These are phyloP conservation scores for Trapa bicornis DNA, from an alignment of 345 rosid species.

Conservation along the genomic window DNA sequence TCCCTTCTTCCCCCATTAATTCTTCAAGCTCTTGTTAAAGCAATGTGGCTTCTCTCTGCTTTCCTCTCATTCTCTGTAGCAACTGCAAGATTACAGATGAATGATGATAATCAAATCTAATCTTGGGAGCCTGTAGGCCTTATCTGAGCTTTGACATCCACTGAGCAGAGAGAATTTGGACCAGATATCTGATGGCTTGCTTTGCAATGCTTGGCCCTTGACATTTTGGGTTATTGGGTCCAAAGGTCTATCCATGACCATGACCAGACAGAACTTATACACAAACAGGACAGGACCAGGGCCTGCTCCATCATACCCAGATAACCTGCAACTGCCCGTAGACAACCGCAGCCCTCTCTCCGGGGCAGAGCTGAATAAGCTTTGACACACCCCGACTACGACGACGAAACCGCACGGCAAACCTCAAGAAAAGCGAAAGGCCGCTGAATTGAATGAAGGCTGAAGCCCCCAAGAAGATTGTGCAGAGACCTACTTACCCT, in stretches of 20 bases:
- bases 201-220: neutral
- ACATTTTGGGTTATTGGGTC: neutral
- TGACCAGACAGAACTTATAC: neutral
- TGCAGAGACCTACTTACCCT: neutral
- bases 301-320: too few species aligned
- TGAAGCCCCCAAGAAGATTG: neutral
- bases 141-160: neutral
- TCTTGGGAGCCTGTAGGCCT: neutral
- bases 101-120: neutral
- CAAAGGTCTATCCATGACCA: neutral
- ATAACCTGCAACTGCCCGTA: neutral
- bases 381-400: neutral
- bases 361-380: neutral
- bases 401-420: neutral
- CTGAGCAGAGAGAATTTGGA: neutral
- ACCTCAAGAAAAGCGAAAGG: neutral
- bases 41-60: neutral
- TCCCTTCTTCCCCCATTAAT: neutral
- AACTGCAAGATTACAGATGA: neutral
- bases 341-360: neutral
- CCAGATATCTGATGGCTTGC: neutral
- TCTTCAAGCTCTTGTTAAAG: too few species aligned
- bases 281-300: too few species aligned
- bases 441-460: conserved; percentile 8
- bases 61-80: neutral